Conservation (phyloP, 2,329 filamentous ascomycete genomes). For the Aureobasidium leucospermi region DNA sequence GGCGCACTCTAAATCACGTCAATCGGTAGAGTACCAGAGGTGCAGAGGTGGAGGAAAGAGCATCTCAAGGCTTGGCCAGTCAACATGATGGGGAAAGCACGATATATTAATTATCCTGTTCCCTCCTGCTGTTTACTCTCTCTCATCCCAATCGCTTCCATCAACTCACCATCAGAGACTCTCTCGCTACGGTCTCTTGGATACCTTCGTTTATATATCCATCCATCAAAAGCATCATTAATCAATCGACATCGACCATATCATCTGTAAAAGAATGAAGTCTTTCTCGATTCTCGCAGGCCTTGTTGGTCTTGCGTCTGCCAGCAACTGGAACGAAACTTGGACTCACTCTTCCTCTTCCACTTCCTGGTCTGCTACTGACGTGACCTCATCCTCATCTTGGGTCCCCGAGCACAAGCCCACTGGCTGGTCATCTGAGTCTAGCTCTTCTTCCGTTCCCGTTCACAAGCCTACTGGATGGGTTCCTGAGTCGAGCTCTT, state of each 20-base stretch:
- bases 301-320: constrained; percentile 12
- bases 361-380: not conserved
- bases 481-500: not conserved
- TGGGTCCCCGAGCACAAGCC: not conserved
- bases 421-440: not conserved
- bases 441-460: constrained; percentile 1
- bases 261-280: constrained; percentile 9
- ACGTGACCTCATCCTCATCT: not conserved
- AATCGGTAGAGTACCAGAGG: constrained; percentile 4
- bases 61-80: not conserved
- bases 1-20: constrained; percentile 13
- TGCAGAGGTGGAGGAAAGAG: not conserved
- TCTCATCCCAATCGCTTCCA: constrained; percentile 11
- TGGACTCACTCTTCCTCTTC: not conserved
- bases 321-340: not conserved
- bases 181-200: constrained; percentile 41
- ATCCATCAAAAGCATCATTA: not conserved
- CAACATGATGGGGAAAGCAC: constrained; percentile 2
- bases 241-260: not conserved
- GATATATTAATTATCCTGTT: constrained; percentile 5
- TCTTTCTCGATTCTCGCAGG: constrained; percentile 10
- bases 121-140: not conserved
- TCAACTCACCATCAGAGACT: constrained; percentile 29
- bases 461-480: not conserved
- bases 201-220: constrained; percentile 22